A percentile compares a stretch with the other conserved stretches of the same genome.
phyloP scores from a whole-genome alignment of 2,329 filamentous ascomycete genomes.

The Aspergillus ochraceus region DNA sequence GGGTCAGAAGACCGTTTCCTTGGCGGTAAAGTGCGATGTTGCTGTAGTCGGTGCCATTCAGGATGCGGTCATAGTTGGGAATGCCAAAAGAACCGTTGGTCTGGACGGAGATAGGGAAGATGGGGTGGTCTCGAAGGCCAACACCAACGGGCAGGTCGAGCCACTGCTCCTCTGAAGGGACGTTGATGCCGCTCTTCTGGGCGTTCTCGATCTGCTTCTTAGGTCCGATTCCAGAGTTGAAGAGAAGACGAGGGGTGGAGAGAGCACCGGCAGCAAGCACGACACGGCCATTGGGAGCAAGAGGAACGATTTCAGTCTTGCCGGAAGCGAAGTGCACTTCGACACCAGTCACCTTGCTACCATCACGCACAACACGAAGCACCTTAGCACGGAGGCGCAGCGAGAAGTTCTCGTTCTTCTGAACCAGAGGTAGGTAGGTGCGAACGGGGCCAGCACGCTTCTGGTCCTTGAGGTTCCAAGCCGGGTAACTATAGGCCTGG shows the following conservation, averaged over 20 bases:
- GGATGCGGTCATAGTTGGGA: conserved; percentile 17
- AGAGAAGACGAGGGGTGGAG: conserved; percentile 67
- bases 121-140: conserved; percentile 48
- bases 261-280: conserved; percentile 69
- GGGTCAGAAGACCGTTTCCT: conserved; percentile 19
- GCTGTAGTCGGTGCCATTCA: conserved; percentile 18
- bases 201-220: conserved; percentile 48
- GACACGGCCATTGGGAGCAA: conserved; percentile 63
- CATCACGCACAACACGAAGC: conserved; percentile 64
- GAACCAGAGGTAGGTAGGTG: conserved; percentile 67
- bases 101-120: conserved; percentile 21
- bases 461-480: conserved; percentile 67
- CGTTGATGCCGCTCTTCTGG: conserved; percentile 42
- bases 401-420: conserved; percentile 63
- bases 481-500: conserved; percentile 61
- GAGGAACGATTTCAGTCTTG: conserved; percentile 61
- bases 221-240: conserved; percentile 70
- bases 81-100: conserved; percentile 19
- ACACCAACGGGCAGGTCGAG: conserved; percentile 54
- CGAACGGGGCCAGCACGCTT: conserved; percentile 69
- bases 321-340: conserved; percentile 24
- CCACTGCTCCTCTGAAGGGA: conserved; percentile 47
- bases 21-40: conserved; percentile 27
- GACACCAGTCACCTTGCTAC: conserved; percentile 60
- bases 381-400: conserved; percentile 67